phyloP scores from a whole-genome alignment of 257 asterid species.

The Rauvolfia tetraphylla region DNA sequence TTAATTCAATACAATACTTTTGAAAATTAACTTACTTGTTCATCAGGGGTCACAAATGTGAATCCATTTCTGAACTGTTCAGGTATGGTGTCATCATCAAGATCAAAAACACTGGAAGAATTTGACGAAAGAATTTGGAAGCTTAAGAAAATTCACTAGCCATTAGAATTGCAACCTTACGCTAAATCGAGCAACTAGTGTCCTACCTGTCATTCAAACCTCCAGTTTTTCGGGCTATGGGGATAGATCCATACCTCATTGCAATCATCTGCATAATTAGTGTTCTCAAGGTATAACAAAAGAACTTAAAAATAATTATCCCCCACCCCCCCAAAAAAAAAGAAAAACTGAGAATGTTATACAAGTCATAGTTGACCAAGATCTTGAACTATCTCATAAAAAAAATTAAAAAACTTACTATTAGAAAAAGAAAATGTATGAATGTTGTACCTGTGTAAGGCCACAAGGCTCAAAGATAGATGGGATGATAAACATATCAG shows the following conservation, averaged over 20 bases:
- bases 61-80: constrained; percentile 80
- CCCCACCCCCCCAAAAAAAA: no score
- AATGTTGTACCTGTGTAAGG: constrained; percentile 77
- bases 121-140: constrained; percentile 6
- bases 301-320: no score
- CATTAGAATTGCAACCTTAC: background rate
- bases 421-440: background rate
- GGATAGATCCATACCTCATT: constrained; percentile 93
- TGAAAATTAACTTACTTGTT: constrained; percentile 45
- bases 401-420: background rate
- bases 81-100: constrained; percentile 75
- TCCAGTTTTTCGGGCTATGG: constrained; percentile 89
- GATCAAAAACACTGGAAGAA: constrained; percentile 78
- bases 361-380: background rate
- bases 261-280: constrained; percentile 73
- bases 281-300: background rate
- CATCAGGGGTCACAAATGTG: constrained; percentile 73
- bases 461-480: constrained; percentile 98
- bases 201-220: constrained; percentile 91
- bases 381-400: background rate
- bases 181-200: constrained; percentile 10
- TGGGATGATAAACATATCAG: constrained; percentile 91
- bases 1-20: background rate
- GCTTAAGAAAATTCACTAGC: constrained; percentile 14
- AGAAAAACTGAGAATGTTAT: no score